These are phyloP conservation scores for Platismatia glauca DNA, from an alignment of 495 filamentous ascomycete genomes.

Conservation along the genomic window DNA sequence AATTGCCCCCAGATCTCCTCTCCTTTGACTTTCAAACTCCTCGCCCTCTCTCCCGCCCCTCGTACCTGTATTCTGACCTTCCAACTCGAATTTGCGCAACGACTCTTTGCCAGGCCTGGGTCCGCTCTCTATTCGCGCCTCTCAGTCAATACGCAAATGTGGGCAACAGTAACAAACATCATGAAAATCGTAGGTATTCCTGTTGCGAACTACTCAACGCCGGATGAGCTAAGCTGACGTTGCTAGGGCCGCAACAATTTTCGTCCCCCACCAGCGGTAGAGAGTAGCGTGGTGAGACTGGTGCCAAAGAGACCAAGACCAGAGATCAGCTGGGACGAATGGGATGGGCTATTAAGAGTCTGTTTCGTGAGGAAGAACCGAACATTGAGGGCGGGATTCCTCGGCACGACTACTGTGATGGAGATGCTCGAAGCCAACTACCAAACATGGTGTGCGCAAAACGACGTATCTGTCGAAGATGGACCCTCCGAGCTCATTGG, in stretches of 20 bases:
- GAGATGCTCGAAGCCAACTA: slow-evolving; percentile 79
- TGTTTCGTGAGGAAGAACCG: slow-evolving; percentile 72
- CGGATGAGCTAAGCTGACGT: neutral
- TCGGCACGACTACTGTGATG: slow-evolving; percentile 69
- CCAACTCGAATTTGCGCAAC: slow-evolving; percentile 69
- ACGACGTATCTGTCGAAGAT: slow-evolving; percentile 71
- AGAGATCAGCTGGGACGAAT: slow-evolving; percentile 84
- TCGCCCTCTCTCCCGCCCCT: slow-evolving; percentile 66
- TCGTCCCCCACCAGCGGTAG: slow-evolving; percentile 84
- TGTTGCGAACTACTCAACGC: neutral
- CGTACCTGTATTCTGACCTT: slow-evolving; percentile 83
- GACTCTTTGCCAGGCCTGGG: slow-evolving; percentile 64
- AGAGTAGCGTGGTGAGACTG: slow-evolving; percentile 71
- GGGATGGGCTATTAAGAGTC: slow-evolving; percentile 81
- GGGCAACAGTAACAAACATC: slow-evolving; percentile 76
- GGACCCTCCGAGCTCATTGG: slow-evolving; percentile 38
- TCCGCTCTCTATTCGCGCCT: slow-evolving; percentile 82
- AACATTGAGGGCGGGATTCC: slow-evolving; percentile 66
- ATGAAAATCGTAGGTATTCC: slow-evolving; percentile 61
- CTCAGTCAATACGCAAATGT: slow-evolving; percentile 89
- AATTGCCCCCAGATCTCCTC: slow-evolving; percentile 59
- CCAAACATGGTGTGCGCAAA: slow-evolving; percentile 76
- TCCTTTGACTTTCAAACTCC: slow-evolving; percentile 82
- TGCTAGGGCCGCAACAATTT: slow-evolving; percentile 68
- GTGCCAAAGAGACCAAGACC: slow-evolving; percentile 74